A percentile compares a stretch with the other conserved stretches of the same genome.
These are phyloP conservation scores for Saturnispora quitensis DNA, from an alignment of 805 yeast genomes.

Conservation along the genomic window DNA sequence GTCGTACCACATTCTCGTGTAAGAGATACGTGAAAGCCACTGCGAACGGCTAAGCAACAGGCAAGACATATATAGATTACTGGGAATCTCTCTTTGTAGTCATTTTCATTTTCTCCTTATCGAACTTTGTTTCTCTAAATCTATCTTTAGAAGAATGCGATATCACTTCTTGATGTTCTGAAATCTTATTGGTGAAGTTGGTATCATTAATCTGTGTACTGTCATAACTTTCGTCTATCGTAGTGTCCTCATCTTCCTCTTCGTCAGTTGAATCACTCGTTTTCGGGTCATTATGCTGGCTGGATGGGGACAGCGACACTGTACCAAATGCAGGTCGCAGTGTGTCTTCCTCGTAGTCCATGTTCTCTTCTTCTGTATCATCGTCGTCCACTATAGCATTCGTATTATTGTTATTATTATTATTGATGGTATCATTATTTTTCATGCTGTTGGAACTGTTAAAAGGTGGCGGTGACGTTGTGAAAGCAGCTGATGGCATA, in stretches of 20 bases:
- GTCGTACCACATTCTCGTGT: not conserved
- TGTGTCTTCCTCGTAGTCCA: constrained; percentile 17
- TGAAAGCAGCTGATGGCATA: not conserved
- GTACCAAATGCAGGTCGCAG: constrained; percentile 3
- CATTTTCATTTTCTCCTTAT: constrained; percentile 8
- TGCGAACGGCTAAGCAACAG: too few species aligned
- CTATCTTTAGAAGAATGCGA: not conserved
- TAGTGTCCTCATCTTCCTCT: constrained; percentile 1
- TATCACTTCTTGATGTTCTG: not conserved
- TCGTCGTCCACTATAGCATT: constrained; percentile 4
- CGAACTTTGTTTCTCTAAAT: constrained; percentile 10
- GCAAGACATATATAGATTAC: too few species aligned
- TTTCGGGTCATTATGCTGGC: not conserved
- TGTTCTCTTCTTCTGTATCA: constrained; percentile 15
- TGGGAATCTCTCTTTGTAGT: constrained; percentile 2
- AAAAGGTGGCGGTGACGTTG: not conserved
- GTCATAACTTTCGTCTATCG: not conserved
- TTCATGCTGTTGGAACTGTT: not conserved
- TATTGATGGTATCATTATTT: not conserved
- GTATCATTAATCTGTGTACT: not conserved
- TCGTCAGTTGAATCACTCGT: not conserved
- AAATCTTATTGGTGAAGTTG: not conserved
- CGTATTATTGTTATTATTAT: not conserved
- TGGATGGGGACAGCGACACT: not conserved
- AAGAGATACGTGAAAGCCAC: too few species aligned